Base-by-base conservation (phyloP, 2,329 filamentous ascomycete genomes). In the Gliomastix tumulicola region DNA sequence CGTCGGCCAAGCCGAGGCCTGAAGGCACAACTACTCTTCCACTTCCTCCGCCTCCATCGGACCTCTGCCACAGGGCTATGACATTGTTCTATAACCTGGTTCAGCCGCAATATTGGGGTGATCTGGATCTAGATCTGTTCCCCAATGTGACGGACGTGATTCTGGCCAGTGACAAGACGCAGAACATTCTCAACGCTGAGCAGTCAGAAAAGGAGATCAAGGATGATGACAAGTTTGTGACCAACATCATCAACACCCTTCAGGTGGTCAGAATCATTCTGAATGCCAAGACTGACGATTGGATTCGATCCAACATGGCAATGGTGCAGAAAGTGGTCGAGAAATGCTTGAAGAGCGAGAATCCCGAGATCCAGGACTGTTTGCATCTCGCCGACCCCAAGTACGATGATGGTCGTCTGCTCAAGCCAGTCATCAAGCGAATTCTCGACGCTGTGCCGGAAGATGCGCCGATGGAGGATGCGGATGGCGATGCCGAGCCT, bases 351-450 rank as follows among this genome's bases (percentile, higher is more conserved):
- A 87, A 85, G 49, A 90, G 82, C 4, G 90, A 97, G 46, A 85
- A 89, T 45, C 78, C 88, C 0, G 92, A 98, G 53, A 79, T 98
- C 8, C 94, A 98, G 50, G 90, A 97, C 52, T 95, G 86, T 52
- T 65, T 97, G 21, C 87, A 97, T 58, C 71, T 81, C 19, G 68
- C 79, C 4, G 82, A 88, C 45, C 76, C 81, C 43, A 75, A 79
- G 22, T 75, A 74, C 43, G 82, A 87, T 37, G 79, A 86, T 32
- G 77, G 74, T 15, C 79, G 79, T 7, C 76, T 81, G 41, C 65
- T 95, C 33, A 80, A 82, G 46, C 81, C 92, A 3, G 82, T 84
- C 8, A 64, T 96, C 45, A 79, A 84, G 54, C 79, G 88, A 28
- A 77, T 96, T n/a, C 69, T 98, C 6, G 85, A 95, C 49, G 86